These are phyloP conservation scores for Podospora bellae-mahoneyi DNA, from an alignment of 495 filamentous ascomycete genomes.

Conservation along the genomic window DNA sequence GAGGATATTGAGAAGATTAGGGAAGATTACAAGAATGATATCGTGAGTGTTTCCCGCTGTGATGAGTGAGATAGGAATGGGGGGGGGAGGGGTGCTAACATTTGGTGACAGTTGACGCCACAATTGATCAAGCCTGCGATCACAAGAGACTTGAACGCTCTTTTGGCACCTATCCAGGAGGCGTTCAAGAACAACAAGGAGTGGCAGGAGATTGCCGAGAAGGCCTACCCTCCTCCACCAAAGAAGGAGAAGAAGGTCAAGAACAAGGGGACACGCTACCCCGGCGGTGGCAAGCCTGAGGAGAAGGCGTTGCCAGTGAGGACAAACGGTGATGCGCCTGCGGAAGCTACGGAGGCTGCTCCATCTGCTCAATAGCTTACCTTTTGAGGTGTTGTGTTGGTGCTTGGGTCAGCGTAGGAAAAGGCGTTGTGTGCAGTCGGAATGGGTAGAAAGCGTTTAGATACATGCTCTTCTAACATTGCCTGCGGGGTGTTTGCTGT, in stretches of 20 bases:
- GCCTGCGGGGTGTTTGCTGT: neutral
- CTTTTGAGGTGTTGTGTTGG: neutral
- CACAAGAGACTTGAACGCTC: conserved; percentile 59
- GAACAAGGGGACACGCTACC: conserved; percentile 69
- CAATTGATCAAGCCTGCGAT: conserved; percentile 80
- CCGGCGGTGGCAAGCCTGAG: conserved; percentile 20
- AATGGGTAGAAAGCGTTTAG: neutral
- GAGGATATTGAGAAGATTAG: conserved; percentile 65
- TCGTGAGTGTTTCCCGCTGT: conserved; percentile 53
- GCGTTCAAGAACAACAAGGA: conserved; percentile 66
- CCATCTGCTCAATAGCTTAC: conserved; percentile 3
- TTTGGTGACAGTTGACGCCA: conserved; percentile 62
- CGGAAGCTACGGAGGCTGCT: neutral
- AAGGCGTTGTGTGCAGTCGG: neutral
- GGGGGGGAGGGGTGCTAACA: conserved; percentile 22
- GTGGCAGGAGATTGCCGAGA: conserved; percentile 75
- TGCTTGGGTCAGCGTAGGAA: neutral
- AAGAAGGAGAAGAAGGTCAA: conserved; percentile 30
- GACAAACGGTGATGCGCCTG: conserved; percentile 13
- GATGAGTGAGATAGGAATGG: neutral
- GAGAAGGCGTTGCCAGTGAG: conserved; percentile 15
- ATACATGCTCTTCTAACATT: neutral
- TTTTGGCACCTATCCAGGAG: conserved; percentile 71
- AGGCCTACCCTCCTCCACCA: conserved; percentile 49
- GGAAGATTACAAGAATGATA: conserved; percentile 74